These are phyloP conservation scores for Talaromyces sp. DNA, from an alignment of 2,329 filamentous ascomycete genomes.

Conservation along the genomic window DNA sequence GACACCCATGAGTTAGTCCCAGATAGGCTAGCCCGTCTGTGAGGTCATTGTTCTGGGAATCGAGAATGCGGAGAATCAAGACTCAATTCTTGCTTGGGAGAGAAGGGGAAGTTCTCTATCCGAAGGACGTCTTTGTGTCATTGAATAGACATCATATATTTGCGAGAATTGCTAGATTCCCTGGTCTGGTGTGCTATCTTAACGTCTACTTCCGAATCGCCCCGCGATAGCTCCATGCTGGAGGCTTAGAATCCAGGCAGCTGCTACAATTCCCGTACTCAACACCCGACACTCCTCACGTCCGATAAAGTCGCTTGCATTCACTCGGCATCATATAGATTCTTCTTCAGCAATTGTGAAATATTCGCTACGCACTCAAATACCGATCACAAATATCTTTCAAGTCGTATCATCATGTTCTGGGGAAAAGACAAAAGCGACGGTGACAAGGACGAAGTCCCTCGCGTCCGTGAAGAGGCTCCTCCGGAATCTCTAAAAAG, in stretches of 20 bases:
- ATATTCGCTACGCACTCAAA: background rate
- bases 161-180: background rate
- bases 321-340: background rate
- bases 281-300: background rate
- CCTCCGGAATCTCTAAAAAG: slow-evolving; percentile 27
- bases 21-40: slow-evolving; percentile 15
- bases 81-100: background rate
- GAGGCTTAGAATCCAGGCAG: slow-evolving; percentile 1
- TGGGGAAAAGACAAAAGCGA: slow-evolving; percentile 34
- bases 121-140: background rate
- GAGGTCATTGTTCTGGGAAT: slow-evolving; percentile 17
- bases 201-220: background rate
- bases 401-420: slow-evolving; percentile 26
- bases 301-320: background rate
- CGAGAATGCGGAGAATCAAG: slow-evolving; percentile 4
- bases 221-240: background rate
- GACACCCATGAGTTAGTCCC: background rate
- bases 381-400: background rate
- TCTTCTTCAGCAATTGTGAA: background rate
- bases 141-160: too few relatives aligned
- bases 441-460: slow-evolving; percentile 17
- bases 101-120: background rate
- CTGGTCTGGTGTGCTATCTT: too few relatives aligned
- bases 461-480: slow-evolving; percentile 32
- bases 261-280: background rate